These are phyloP conservation scores for Salix arbutifolia DNA, from an alignment of 345 rosid species.

Conservation along the genomic window DNA sequence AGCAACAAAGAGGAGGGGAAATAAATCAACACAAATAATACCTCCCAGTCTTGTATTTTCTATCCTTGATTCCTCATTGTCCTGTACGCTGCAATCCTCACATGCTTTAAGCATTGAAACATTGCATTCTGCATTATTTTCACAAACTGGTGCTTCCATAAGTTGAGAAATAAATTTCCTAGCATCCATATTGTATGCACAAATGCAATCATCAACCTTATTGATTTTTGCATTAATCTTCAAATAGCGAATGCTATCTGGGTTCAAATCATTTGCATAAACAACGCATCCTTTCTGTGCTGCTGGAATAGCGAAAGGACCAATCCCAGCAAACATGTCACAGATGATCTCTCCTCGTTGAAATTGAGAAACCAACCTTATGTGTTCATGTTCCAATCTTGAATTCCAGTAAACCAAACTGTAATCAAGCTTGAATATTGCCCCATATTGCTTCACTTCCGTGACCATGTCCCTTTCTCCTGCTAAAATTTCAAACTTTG, in stretches of 20 bases:
- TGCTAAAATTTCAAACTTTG: conserved; percentile 84
- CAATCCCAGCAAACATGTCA: conserved; percentile 97
- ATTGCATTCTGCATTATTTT: conserved; percentile 29
- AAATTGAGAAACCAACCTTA: conserved; percentile 67
- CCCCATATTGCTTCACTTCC: conserved; percentile 90
- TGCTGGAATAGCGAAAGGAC: conserved; percentile 94
- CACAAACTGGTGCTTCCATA: conserved; percentile 45
- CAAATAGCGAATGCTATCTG: conserved; percentile 70
- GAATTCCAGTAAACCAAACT: conserved; percentile 92
- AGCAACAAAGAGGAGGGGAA: background rate
- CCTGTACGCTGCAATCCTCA: conserved; percentile 16
- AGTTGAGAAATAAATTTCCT: conserved; percentile 63
- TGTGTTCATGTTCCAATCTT: conserved; percentile 91
- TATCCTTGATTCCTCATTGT: conserved; percentile 14
- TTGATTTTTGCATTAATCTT: conserved; percentile 78
- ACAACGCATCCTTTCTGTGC: conserved; percentile 87
- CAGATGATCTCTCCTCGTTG: conserved; percentile 76
- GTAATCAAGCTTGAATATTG: conserved; percentile 84
- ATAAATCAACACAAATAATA: conserved; percentile 27
- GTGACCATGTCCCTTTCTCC: conserved; percentile 80
- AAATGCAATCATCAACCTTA: conserved; percentile 63
- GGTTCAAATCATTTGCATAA: conserved; percentile 86
- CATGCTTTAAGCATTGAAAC: conserved; percentile 27
- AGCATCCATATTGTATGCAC: conserved; percentile 84
- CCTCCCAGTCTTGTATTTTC: conserved; percentile 26